Evolutionary conservation across 176 grass and related monocot species (phyloP), one percentile per base, ranked within the genome.

Genomic region (Avena insularis): DNA sequence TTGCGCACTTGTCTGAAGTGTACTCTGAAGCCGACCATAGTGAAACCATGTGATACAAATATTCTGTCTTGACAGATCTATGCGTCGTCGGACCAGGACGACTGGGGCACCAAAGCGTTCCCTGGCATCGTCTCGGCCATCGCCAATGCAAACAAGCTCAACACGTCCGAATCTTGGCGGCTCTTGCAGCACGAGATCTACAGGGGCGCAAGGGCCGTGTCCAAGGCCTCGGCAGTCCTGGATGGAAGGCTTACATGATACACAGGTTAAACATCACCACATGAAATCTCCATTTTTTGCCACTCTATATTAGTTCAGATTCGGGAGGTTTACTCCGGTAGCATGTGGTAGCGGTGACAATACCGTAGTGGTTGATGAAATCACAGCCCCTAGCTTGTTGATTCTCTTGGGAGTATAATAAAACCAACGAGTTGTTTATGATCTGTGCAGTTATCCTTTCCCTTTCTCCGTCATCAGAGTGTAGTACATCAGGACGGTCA

Each of bases 141-240:
- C 58, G 58, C 66, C 55, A 92, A 85, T 54, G 92, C 90, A 8
- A 90, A 91, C 61, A 94, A 89, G 17, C 84, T 74, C 36, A 90
- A 96, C 77, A 94, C 88, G 13, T 48, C 82, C 1, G 88, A 93
- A 33, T 90, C 97, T 3, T 96, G 90, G 94, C 68, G 29, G 60
- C 61, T 51, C 14, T 50, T 94, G 78, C 90, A 96, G 70, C 97
- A 98, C 78, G 90, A 98, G 89, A 91, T 96, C 48, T 91, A 89
- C 78, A 91, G 96, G 82, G 93, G 62, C 17, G 92, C 97, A 13
- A 91, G 97, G 72, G 97, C 80, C 11, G 92, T 98, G 43, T 90
- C 85, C 77, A 91, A 89, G 88, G 94, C 97, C 84, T 88, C 94
- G 1, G 57, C 85, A 2, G 94, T 98, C 60, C 83, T 98, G 5